A percentile compares a stretch with the other conserved stretches of the same genome.
Evolutionary conservation across 306 rosid genomes (phyloP).

Genomic region (Trichosanthes truncata): DNA sequence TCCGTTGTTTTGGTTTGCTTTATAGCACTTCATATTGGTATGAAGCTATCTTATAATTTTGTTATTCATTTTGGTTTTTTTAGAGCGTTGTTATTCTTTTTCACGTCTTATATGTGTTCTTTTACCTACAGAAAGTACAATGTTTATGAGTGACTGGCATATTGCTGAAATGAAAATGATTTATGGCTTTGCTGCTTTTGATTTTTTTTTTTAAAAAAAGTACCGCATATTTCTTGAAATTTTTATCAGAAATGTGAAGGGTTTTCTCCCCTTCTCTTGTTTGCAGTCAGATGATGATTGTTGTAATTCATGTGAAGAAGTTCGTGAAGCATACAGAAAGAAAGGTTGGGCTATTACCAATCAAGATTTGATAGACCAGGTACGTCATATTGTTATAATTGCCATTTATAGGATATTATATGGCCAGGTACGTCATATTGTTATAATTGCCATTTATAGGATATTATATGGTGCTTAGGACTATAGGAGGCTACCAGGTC

Average conservation of each 20-base stretch:
- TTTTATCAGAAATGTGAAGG: constrained; percentile 2
- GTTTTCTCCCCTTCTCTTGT: constrained; percentile 9
- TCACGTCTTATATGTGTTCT: background rate
- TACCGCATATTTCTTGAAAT: background rate
- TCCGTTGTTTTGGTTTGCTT: background rate
- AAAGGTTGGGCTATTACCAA: constrained; percentile 83
- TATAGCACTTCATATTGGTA: background rate
- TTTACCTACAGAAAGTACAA: background rate
- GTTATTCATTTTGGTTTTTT: background rate
- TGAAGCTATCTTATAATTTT: background rate
- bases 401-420: too few species aligned
- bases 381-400: constrained; percentile 6
- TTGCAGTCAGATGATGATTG: constrained; percentile 81
- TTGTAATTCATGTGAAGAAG: constrained; percentile 88
- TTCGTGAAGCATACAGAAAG: constrained; percentile 81
- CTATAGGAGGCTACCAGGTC: background rate
- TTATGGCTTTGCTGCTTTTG: background rate
- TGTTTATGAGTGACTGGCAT: background rate
- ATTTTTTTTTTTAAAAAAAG: background rate
- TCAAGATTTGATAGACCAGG: constrained; percentile 86
- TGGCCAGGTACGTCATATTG: constrained; percentile 54
- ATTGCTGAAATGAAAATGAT: background rate
- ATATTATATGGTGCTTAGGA: constrained; percentile 8
- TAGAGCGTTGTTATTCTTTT: background rate
- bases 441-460: background rate